Conservation (phyloP, 768 basidiomycete species). For the Mycena capillaripes region DNA sequence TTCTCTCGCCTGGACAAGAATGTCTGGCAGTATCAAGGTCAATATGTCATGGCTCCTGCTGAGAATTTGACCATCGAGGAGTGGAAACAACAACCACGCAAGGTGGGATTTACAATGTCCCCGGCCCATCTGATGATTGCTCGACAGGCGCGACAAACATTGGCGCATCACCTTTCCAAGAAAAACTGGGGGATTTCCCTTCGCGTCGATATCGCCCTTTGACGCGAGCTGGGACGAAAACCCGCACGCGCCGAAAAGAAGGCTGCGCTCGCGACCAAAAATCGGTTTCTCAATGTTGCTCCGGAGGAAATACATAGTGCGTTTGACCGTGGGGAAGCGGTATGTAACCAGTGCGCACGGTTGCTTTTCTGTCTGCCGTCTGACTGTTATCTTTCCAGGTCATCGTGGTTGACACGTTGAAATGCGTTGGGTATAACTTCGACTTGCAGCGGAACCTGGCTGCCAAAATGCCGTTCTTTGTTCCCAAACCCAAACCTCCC, state of each 20-base stretch:
- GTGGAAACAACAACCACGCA: constrained; percentile 37
- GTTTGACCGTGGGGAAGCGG: too few species aligned
- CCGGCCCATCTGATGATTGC: background rate
- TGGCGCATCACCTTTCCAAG: background rate
- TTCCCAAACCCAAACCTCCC: background rate
- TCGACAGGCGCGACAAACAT: constrained; percentile 1
- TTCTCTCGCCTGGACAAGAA: constrained; percentile 32
- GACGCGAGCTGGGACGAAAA: background rate
- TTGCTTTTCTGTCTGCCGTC: background rate
- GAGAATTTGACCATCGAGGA: constrained; percentile 42
- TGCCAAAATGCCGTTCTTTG: constrained; percentile 11
- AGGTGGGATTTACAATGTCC: background rate
- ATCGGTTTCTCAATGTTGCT: too few species aligned
- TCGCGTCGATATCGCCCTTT: constrained; percentile 8
- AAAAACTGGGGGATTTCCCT: background rate
- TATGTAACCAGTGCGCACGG: background rate
- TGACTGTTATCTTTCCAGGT: background rate
- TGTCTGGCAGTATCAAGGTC: constrained; percentile 48
- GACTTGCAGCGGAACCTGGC: constrained; percentile 17
- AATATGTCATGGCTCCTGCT: constrained; percentile 38
- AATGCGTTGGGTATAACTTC: constrained; percentile 11
- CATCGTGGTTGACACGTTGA: background rate
- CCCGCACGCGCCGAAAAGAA: background rate
- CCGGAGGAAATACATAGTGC: too few species aligned
- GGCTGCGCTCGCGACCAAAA: too few species aligned